Evolutionary conservation across 257 asterid species (phyloP).

Genomic region (Nicotiana noctiflora): DNA sequence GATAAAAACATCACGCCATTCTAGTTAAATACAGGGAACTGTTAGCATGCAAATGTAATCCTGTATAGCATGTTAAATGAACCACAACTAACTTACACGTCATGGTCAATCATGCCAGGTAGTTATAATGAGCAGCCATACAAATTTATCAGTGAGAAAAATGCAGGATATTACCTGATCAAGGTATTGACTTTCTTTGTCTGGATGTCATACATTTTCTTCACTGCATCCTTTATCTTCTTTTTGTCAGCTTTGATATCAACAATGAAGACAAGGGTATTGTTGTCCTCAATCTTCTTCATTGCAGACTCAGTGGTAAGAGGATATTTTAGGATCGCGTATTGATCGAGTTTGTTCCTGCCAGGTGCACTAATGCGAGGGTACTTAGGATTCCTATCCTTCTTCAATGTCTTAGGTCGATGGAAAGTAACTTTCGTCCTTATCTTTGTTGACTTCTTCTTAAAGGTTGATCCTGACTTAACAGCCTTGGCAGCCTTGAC

Average conservation of each 20-base stretch:
- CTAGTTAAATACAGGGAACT: background rate
- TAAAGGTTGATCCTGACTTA: conserved; percentile 33
- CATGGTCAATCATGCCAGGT: background rate
- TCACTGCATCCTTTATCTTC: conserved; percentile 48
- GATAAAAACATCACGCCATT: background rate
- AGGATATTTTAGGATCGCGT: conserved; percentile 40
- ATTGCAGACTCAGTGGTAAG: conserved; percentile 10
- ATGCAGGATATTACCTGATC: conserved; percentile 31
- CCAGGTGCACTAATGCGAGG: conserved; percentile 48
- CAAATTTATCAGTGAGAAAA: background rate
- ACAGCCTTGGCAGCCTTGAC: conserved; percentile 13
- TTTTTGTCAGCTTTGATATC: conserved; percentile 23
- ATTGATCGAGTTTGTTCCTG: conserved; percentile 46
- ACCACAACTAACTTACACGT: background rate
- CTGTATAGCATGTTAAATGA: background rate
- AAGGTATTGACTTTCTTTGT: conserved; percentile 39
- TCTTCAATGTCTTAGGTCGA: conserved; percentile 44
- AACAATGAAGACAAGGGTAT: conserved; percentile 45
- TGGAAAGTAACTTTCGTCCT: conserved; percentile 49
- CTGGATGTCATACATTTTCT: conserved; percentile 36
- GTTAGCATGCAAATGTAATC: background rate
- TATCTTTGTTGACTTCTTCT: conserved; percentile 42
- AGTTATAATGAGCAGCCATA: background rate
- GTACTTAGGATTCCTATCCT: conserved; percentile 24
- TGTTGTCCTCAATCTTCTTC: conserved; percentile 38